phyloP scores from a whole-genome alignment of 225 moss, liverwort and hornwort genomes.

The Ulota crispa region DNA sequence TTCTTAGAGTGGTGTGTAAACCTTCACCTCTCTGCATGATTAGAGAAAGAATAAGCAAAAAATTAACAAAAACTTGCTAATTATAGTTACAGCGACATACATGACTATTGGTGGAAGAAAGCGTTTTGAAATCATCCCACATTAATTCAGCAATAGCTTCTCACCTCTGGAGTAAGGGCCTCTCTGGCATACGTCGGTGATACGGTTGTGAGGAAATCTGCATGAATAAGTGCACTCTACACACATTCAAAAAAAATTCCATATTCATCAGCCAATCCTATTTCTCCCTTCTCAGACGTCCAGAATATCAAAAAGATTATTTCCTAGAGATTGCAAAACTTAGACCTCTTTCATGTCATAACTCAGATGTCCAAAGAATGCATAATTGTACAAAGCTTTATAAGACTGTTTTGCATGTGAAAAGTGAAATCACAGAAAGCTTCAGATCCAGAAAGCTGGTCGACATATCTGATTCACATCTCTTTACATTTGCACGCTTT shows the following conservation, averaged over 20 bases:
- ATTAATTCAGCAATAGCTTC: background rate
- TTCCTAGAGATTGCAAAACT: background rate
- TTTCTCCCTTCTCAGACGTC: background rate
- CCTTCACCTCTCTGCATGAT: conserved; percentile 67
- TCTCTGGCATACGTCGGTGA: conserved; percentile 91
- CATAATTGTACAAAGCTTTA: background rate
- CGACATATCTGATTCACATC: background rate
- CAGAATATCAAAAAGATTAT: background rate
- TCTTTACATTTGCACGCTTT: background rate
- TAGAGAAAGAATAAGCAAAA: no score
- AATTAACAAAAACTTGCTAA: background rate
- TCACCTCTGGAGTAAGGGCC: conserved; percentile 76
- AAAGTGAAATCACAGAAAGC: background rate
- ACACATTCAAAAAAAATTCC: background rate
- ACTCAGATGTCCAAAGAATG: background rate
- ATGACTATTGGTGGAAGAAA: background rate
- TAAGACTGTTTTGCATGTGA: background rate
- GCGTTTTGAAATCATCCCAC: background rate
- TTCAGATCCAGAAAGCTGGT: background rate
- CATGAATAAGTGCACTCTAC: conserved; percentile 69
- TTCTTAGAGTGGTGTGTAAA: conserved; percentile 69
- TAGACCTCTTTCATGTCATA: background rate
- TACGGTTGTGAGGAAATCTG: conserved; percentile 84
- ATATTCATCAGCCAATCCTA: background rate
- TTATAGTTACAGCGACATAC: background rate